Evolutionary conservation across 2,329 filamentous ascomycete species (phyloP), one percentile per base, ranked within the genome.

Genomic region (Fusarium mundagurra): DNA sequence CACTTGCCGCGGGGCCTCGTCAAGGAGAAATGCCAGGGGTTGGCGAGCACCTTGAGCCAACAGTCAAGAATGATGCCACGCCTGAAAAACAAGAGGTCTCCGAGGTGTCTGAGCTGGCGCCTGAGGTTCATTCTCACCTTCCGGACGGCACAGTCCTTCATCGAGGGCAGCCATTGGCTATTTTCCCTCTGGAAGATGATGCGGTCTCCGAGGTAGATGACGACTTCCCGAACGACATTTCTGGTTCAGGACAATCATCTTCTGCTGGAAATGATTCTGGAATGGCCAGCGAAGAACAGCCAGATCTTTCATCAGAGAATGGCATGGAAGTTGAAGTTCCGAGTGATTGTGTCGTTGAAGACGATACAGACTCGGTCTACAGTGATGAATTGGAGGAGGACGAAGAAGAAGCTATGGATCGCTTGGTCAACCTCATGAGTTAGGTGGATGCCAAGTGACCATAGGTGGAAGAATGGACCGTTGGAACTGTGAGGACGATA

Each of bases 321-420:
- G 64, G 10, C 14, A n/a, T n/a, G 51, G 36, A 55, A 31, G 16
- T 18, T 29, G 50, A 38, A 48, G 53, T 55, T n/a, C 29, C 29
- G 24, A 44, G 34, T 17, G 39, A 51, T 8, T 24, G n/a, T 29
- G 29, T 27, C n/a, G 48, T 41, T 6, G n/a, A 31, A 24, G 41
- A 61, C 39, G 27, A 22, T 20, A 34, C 24, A 33, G 47, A 53
- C 33, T 54, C 36, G 31, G 44, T 61, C 18, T 55, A 50, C 33
- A 50, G 29, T 16, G 38, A 48, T 24, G 61, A 55, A 24, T 24
- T 22, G 33, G 72, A 51, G 39, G 69, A 72, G 24, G 72, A 58
- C 39, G 36, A 38, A 36, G 73, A 72, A 24, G 72, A 67, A 45
- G 74, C 69, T 39, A 69, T 77, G 55, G 77, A 78, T 64, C 77